Base-by-base conservation (phyloP, 2,329 filamentous ascomycete species). In the Epicoccum sorghinum region DNA sequence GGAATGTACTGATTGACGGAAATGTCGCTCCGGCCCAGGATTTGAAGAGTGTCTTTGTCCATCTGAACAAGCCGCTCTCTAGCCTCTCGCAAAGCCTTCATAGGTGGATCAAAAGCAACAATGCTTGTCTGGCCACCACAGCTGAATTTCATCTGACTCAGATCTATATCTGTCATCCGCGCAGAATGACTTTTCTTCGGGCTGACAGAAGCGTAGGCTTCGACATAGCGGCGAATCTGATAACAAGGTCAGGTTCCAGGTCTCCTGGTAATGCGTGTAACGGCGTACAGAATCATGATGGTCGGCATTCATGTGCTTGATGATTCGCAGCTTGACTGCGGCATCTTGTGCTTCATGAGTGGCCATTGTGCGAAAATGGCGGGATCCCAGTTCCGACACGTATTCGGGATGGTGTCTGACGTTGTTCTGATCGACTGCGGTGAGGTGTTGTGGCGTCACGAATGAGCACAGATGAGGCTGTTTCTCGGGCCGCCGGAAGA, bases 241-340 rank as follows among this genome's bases (percentile, higher is more conserved):
- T 47, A 18, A 25, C 12, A 24, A 25, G 22, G n/a, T 56, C 35
- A 56, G 53, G 24, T 18, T 8, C 13, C 29, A 37, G 9, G 5
- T 3, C 5, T 23, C 3, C 23, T 35, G n/a, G 40, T 35, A 22
- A 33, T 14, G 36, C 12, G 41, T 51, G 30, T 13, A 22, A 47
- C 37, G 24, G 36, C 43, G 22, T 71, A 80, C 85, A 53, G 91
- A 90, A 64, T 85, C 82, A 46, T 82, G 79, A 77, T 96, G 93
- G 74, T 93, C 89, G 38, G 80, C 79, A 78, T 97, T 96, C 90
- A 97, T 95, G 79, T 97, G 93, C 30, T 80, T 80, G 69, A 93
- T 84, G 73, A 91, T 87, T 54, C 87, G 85, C 53, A 79, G 66
- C 68, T 86, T 86, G 54, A 79, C 75, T 0, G 78, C 80, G 35